phyloP scores from a whole-genome alignment of 495 filamentous ascomycete species.

The Darksidea phi region DNA sequence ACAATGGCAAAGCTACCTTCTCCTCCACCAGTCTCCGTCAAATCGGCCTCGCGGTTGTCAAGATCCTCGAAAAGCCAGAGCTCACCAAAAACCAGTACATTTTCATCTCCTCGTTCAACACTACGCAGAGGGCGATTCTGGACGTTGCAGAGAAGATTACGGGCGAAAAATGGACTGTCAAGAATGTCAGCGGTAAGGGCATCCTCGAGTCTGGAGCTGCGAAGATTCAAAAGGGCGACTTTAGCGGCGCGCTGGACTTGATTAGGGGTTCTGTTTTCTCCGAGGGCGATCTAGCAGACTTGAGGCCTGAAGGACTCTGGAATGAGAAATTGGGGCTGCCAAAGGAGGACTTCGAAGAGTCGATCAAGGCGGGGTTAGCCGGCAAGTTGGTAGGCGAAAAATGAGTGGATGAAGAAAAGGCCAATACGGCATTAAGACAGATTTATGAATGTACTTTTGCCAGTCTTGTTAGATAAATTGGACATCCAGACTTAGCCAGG shows the following conservation, averaged over 20 bases:
- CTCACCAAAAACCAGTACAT: slow-evolving; percentile 52
- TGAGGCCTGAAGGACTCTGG: slow-evolving; percentile 11
- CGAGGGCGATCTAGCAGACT: slow-evolving; percentile 17
- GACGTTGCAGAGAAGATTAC: slow-evolving; percentile 47
- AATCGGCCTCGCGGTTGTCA: slow-evolving; percentile 46
- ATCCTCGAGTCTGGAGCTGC: slow-evolving; percentile 36
- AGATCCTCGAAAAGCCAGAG: slow-evolving; percentile 44
- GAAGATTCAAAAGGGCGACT: slow-evolving; percentile 46
- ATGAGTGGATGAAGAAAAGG: background rate
- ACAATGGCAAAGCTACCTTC: slow-evolving; percentile 45
- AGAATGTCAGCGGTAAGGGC: slow-evolving; percentile 39
- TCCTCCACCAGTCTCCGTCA: slow-evolving; percentile 46
- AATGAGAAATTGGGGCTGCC: slow-evolving; percentile 35
- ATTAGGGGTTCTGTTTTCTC: slow-evolving; percentile 20
- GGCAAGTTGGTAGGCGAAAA: slow-evolving; percentile 26
- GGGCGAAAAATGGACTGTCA: slow-evolving; percentile 46
- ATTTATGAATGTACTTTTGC: no score
- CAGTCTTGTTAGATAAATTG: no score
- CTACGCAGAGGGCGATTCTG: slow-evolving; percentile 51
- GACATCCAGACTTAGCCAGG: no score
- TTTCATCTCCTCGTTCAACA: slow-evolving; percentile 48
- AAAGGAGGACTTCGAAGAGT: slow-evolving; percentile 35
- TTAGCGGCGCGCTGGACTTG: slow-evolving; percentile 15
- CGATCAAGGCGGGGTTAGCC: slow-evolving; percentile 22
- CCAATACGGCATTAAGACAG: no score